Conservation (phyloP, 768 basidiomycete species). For the Termitomyces sp. region DNA sequence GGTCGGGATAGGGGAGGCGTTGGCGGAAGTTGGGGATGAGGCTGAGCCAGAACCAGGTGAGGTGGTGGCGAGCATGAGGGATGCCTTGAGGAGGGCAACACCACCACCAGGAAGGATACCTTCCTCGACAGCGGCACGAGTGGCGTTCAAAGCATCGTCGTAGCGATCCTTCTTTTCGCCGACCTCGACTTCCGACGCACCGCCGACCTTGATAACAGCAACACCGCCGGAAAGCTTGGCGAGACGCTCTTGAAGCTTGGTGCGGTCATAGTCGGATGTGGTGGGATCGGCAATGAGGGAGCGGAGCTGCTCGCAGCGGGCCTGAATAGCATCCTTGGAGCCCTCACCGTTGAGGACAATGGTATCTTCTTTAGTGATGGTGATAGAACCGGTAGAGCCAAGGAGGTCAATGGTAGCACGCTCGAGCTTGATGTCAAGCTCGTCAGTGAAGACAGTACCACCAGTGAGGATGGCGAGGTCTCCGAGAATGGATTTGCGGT, state of each 20-base stretch:
- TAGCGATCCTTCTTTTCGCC: slow-evolving; percentile 99
- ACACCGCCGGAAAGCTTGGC: slow-evolving; percentile 97
- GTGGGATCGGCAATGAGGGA: slow-evolving; percentile 74
- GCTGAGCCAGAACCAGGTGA: slow-evolving; percentile 47
- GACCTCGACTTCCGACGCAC: slow-evolving; percentile 91
- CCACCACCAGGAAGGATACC: slow-evolving; percentile 98
- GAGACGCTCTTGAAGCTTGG: slow-evolving; percentile 94
- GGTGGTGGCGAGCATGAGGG: slow-evolving; percentile 61
- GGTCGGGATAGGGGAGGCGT: slow-evolving; percentile 69
- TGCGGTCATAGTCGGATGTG: slow-evolving; percentile 91
- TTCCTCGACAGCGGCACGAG: slow-evolving; percentile 96
- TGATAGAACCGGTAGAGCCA: slow-evolving; percentile 86
- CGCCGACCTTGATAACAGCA: slow-evolving; percentile 98
- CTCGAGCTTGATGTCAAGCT: slow-evolving; percentile 97
- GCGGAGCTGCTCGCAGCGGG: slow-evolving; percentile 96
- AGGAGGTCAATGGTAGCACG: slow-evolving; percentile 85
- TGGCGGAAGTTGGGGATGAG: slow-evolving; percentile 45
- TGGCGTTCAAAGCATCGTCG: slow-evolving; percentile 97
- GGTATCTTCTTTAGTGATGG: slow-evolving; percentile 97
- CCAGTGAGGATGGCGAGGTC: slow-evolving; percentile 97
- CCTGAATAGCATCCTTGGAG: slow-evolving; percentile 83
- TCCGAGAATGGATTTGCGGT: slow-evolving; percentile 97
- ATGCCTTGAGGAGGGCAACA: slow-evolving; percentile 87
- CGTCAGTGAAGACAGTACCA: slow-evolving; percentile 95
- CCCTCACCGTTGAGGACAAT: slow-evolving; percentile 94